Percentiles rank a stretch among this genome's conserved stretches.
Conservation (phyloP, 495 filamentous ascomycete genomes). For the Daldinia childiae region DNA sequence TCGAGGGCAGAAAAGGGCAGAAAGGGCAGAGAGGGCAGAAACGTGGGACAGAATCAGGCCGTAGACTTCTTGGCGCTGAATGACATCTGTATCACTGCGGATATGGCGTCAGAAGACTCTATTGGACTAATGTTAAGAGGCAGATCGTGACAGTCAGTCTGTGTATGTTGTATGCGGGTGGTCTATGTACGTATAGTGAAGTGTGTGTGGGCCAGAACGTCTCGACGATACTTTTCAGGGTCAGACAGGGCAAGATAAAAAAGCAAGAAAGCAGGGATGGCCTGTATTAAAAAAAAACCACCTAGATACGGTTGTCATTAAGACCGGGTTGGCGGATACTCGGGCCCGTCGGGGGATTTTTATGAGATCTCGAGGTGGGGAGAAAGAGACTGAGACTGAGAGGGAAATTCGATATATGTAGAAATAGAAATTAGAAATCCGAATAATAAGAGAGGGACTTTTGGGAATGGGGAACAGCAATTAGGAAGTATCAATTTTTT, state of each 20-base stretch:
- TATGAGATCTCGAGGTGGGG: conserved; percentile 15
- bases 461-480: conserved; percentile 1
- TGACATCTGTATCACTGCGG: conserved; percentile 34
- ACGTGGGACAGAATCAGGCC: conserved; percentile 37
- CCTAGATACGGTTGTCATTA: conserved; percentile 36
- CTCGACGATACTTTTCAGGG: conserved; percentile 29
- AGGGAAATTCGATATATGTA: conserved; percentile 1
- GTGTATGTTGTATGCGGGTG: conserved; percentile 40
- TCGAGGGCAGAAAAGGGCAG: conserved; percentile 18
- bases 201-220: conserved; percentile 17
- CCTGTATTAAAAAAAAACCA: conserved; percentile 31
- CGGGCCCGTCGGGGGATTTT: conserved; percentile 39
- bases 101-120: conserved; percentile 43
- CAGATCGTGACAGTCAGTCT: conserved; percentile 37
- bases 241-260: conserved; percentile 38
- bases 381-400: neutral
- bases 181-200: conserved; percentile 25
- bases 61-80: conserved; percentile 38
- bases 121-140: conserved; percentile 37
- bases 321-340: conserved; percentile 41
- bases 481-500: neutral
- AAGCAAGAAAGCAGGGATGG: conserved; percentile 39
- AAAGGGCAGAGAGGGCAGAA: conserved; percentile 5
- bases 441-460: neutral
- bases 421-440: conserved; percentile 3